Evolutionary conservation across 768 basidiomycete genomes (phyloP).

Genomic region (Amanita rubescens): DNA sequence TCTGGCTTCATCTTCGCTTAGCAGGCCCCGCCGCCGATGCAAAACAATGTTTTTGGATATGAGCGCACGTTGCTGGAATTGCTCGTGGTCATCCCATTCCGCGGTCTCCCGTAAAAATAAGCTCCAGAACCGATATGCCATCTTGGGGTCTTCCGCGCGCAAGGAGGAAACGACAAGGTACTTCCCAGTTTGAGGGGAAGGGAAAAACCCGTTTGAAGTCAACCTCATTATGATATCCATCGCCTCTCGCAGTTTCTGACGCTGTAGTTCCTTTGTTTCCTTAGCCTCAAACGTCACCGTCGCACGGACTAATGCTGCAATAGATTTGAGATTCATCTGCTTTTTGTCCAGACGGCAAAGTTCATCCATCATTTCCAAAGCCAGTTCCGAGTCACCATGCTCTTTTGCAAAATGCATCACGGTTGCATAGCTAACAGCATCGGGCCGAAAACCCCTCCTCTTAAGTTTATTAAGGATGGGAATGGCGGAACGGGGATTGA

Average conservation of each 20-base stretch:
- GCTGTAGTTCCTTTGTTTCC: constrained; percentile 17
- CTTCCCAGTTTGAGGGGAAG: constrained; percentile 42
- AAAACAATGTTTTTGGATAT: constrained; percentile 29
- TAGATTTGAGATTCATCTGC: constrained; percentile 39
- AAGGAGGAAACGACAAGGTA: constrained; percentile 46
- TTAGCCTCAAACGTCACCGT: constrained; percentile 23
- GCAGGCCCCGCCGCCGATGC: constrained; percentile 16
- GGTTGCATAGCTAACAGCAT: constrained; percentile 51
- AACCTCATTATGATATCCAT: constrained; percentile 35
- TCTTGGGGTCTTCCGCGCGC: constrained; percentile 34
- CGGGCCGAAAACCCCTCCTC: constrained; percentile 38
- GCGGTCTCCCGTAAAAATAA: constrained; percentile 35
- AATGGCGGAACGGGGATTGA: constrained; percentile 39
- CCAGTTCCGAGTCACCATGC: constrained; percentile 37
- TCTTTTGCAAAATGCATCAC: constrained; percentile 51
- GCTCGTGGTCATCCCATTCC: constrained; percentile 42
- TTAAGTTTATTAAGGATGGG: constrained; percentile 46
- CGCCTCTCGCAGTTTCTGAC: constrained; percentile 31
- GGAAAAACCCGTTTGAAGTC: constrained; percentile 25
- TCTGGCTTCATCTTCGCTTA: constrained; percentile 12
- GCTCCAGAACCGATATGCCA: constrained; percentile 60
- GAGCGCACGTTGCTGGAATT: constrained; percentile 31
- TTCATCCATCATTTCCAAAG: constrained; percentile 31
- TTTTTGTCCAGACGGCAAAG: constrained; percentile 28
- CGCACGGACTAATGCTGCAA: constrained; percentile 40